These are phyloP conservation scores for Massariosphaeria phaeospora DNA, from an alignment of 495 filamentous ascomycete genomes.

Conservation along the genomic window DNA sequence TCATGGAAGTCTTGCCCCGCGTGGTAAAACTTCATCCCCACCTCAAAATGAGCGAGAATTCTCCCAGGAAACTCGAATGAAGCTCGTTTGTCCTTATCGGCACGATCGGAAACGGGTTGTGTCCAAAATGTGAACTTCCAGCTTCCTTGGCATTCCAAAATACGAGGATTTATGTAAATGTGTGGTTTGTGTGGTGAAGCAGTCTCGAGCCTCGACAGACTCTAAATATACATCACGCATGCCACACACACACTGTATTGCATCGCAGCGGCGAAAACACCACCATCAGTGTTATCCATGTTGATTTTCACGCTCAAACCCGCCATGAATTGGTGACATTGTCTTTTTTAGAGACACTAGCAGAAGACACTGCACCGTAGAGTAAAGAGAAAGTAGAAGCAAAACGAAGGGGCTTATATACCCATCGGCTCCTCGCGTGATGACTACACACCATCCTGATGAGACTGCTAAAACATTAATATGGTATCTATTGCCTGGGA, in stretches of 20 bases:
- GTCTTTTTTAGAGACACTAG: no score
- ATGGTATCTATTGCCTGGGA: no score
- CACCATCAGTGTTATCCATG: background rate
- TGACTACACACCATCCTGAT: no score
- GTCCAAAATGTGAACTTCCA: no score
- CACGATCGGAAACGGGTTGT: no score
- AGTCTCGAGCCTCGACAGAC: background rate
- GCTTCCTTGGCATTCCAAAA: background rate
- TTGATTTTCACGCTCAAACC: background rate
- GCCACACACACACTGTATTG: background rate
- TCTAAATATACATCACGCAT: background rate
- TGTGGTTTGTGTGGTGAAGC: background rate
- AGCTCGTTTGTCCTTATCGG: background rate
- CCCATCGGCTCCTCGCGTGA: no score
- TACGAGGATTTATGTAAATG: background rate
- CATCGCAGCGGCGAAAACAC: background rate
- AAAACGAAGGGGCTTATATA: no score
- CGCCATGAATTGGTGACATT: no score
- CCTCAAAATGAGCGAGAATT: background rate
- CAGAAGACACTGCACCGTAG: no score
- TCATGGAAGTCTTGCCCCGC: background rate
- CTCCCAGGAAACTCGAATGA: no score
- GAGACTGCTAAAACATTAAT: no score
- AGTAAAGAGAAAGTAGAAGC: no score
- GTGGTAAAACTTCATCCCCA: background rate